phyloP scores from a whole-genome alignment of 1,284 basidiomycete species.

The Melampsora americana region DNA sequence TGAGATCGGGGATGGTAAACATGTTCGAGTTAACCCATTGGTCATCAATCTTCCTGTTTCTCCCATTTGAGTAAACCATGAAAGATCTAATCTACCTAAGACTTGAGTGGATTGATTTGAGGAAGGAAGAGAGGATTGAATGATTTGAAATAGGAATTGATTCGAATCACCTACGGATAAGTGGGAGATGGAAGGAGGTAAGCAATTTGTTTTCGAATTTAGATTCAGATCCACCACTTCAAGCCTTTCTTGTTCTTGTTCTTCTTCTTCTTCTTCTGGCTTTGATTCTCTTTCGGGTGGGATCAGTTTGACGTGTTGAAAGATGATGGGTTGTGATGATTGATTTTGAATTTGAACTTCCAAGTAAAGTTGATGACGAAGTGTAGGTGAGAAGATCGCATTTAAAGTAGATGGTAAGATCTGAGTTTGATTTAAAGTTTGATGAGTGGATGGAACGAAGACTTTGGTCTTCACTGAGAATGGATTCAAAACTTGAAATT shows the following conservation, averaged over 20 bases:
- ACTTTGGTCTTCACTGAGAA: constrained; percentile 13
- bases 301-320: constrained; percentile 1
- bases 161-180: background rate
- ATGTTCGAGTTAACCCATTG: background rate
- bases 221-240: background rate
- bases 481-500: constrained; percentile 18
- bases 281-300: background rate
- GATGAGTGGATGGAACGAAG: background rate
- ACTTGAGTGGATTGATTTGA: background rate
- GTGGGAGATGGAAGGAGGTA: background rate
- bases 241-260: background rate
- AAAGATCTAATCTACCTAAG: background rate
- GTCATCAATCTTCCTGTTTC: background rate
- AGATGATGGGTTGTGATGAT: background rate
- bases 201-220: background rate
- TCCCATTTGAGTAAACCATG: constrained; percentile 10
- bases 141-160: background rate
- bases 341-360: constrained; percentile 24
- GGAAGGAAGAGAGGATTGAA: background rate
- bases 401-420: background rate
- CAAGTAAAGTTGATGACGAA: background rate
- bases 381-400: background rate
- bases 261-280: background rate
- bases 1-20: background rate
- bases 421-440: background rate